Percentiles rank a stretch among this genome's conserved stretches.
phyloP scores from a whole-genome alignment of 2,329 filamentous ascomycete genomes.

The Lachnum nothofagi region DNA sequence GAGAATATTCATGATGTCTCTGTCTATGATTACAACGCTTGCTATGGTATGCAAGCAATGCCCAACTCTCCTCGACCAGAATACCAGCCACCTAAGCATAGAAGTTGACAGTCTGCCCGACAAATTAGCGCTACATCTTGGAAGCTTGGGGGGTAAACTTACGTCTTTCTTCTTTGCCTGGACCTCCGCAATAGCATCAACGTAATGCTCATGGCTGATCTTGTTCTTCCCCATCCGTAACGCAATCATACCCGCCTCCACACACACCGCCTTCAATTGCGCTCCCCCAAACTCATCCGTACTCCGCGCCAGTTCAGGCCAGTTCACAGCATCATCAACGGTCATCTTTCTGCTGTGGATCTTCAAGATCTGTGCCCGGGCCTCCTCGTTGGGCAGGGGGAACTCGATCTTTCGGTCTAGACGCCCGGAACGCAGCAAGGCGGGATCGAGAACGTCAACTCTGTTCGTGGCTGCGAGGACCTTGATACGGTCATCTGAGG shows the following conservation, averaged over 20 bases:
- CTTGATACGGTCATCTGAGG: slow-evolving; percentile 94
- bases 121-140: too few species aligned
- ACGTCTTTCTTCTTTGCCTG: slow-evolving; percentile 62
- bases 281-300: slow-evolving; percentile 98
- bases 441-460: slow-evolving; percentile 88
- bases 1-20: slow-evolving; percentile 14
- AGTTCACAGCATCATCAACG: slow-evolving; percentile 88
- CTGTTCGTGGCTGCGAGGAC: slow-evolving; percentile 92
- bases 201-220: slow-evolving; percentile 97
- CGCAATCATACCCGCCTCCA: slow-evolving; percentile 98
- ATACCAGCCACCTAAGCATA: slow-evolving; percentile 22
- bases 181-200: slow-evolving; percentile 95
- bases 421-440: slow-evolving; percentile 83
- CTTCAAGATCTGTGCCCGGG: slow-evolving; percentile 90
- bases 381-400: slow-evolving; percentile 94
- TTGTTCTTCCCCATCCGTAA: slow-evolving; percentile 90
- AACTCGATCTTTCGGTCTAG: slow-evolving; percentile 98
- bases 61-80: slow-evolving; percentile 19
- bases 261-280: slow-evolving; percentile 96
- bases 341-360: slow-evolving; percentile 99
- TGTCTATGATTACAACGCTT: slow-evolving; percentile 31
- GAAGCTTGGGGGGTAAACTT: too few species aligned
- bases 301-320: slow-evolving; percentile 88
- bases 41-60: slow-evolving; percentile 25
- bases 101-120: too few species aligned